Evolutionary conservation across 805 yeast genomes (phyloP), one percentile per base, ranked within the genome.

Genomic region (Wickerhamomyces rabaulensis): DNA sequence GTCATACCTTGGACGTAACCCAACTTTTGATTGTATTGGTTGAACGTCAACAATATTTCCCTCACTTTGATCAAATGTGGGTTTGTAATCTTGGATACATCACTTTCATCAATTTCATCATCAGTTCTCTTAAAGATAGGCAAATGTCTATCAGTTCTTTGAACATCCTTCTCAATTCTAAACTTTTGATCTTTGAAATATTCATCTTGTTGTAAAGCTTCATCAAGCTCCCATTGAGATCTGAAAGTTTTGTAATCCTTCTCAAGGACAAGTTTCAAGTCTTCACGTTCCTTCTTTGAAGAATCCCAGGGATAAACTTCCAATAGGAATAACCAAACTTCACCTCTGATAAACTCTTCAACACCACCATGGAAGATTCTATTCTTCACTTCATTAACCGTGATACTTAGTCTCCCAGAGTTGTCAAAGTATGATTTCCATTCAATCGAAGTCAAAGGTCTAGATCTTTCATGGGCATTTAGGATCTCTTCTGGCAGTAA

Each of bases 1-100:
- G 94, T 81, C 99, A 94, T 94, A 2, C 99, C 99, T 68, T 94
- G 99, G 17, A 94, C 96, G 60, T 94, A 94, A 1, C 99, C 99
- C 54, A 94, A 67, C 54, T 89, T 84, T 40, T 70, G 73, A 63
- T 94, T 91, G 62, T 82, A 76, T 64, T 87, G 90, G 63, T 94
- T 92, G 59, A 85, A 92, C 0, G 97, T 87, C 47, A 90, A 73
- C 36, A 94, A 71, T 50, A 94, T 85, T 55, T 86, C 90, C 54
- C 88, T 76, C 68, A 94, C 67, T 43, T 69, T 75, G 50, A 78
- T 73, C 48, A 94, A 69, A 64, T 94, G 90, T 10, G 87, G 83
- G 62, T 94, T 94, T 39, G 65, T 72, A 42, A 95, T 82, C 23
- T 79, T 77, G 43, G 82, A 74, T 43, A 77, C 75, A 43, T 84